phyloP scores from a whole-genome alignment of 148 eudicot genomes.

The Agrostemma githago region DNA sequence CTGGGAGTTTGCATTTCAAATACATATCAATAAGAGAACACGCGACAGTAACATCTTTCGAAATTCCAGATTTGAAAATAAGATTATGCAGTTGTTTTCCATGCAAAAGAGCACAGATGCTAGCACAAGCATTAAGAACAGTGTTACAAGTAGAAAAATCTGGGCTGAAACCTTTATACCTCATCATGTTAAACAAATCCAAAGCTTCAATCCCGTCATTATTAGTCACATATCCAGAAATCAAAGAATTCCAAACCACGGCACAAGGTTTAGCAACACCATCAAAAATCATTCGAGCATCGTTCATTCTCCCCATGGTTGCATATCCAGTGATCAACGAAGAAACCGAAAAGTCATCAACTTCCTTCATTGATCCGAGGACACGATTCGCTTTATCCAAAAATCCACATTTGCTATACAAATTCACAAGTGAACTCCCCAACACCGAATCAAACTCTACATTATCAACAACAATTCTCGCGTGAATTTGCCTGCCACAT shows the following conservation, averaged over 20 bases:
- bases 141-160: slow-evolving; percentile 70
- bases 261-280: slow-evolving; percentile 39
- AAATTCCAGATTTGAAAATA: slow-evolving; percentile 50
- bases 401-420: slow-evolving; percentile 81
- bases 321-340: slow-evolving; percentile 82
- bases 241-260: slow-evolving; percentile 74
- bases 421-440: slow-evolving; percentile 69
- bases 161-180: slow-evolving; percentile 33
- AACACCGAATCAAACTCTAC: slow-evolving; percentile 67
- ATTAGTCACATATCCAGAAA: slow-evolving; percentile 63
- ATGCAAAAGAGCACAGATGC: slow-evolving; percentile 33
- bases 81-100: slow-evolving; percentile 63
- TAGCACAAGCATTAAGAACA: slow-evolving; percentile 51
- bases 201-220: slow-evolving; percentile 43
- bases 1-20: slow-evolving; percentile 56
- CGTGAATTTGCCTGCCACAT: slow-evolving; percentile 76
- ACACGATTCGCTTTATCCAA: slow-evolving; percentile 48
- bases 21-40: slow-evolving; percentile 66
- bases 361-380: slow-evolving; percentile 33
- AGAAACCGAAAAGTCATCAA: slow-evolving; percentile 74
- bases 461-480: slow-evolving; percentile 40
- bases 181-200: slow-evolving; percentile 45
- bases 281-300: slow-evolving; percentile 57
- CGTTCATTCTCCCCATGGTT: slow-evolving; percentile 51
- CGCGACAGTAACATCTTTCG: slow-evolving; percentile 45